Evolutionary conservation across 2,329 filamentous ascomycete genomes (phyloP), one percentile per base, ranked within the genome.

Genomic region (Sclerotinia sclerotiorum): DNA sequence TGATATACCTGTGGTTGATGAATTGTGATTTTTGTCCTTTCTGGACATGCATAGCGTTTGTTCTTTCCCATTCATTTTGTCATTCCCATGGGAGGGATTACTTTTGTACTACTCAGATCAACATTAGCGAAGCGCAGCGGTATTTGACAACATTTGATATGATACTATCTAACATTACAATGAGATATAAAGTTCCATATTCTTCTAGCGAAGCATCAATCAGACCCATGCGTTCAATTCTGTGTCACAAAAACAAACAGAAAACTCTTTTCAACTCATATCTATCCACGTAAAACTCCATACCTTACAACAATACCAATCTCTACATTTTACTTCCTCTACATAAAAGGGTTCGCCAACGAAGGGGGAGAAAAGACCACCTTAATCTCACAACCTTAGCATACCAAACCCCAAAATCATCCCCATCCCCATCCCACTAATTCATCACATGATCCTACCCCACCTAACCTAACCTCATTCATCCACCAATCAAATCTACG

Each of bases 1-100:
- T 11, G 60, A 63, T 27, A 42, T 51, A 21, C 60, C 60, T 63
- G 46, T 63, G 17, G 46, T 63, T 39, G 21, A 51, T 35, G 60
- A 63, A 39, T 27, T 63, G 15, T 63, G 35, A 63, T 63, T 19
- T 63, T 21, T 32, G 32, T 51, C 32, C 13, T 63, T 63, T 10
- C 8, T 27, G 21, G 29, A 32, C 27, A 24, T 5, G n/a, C 15
- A 62, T 24, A 51, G 21, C 15, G 32, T 51, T 51, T 17, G 4
- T 51, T 51, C 7, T 24, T 51, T 51, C 17, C 32, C 8, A 27
- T 42, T 51, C 32, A 39, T 35, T 46, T 19, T 27, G 60, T 51
- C 46, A 51, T 27, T 39, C 39, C 29, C 21, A 51, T 51, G 10
- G 60, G 60, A 39, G 54, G 17, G 21, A 55, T 56, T 27, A 51